Evolutionary conservation across 2,329 filamentous ascomycete genomes (phyloP).

Genomic region (Elsinoe necatrix): DNA sequence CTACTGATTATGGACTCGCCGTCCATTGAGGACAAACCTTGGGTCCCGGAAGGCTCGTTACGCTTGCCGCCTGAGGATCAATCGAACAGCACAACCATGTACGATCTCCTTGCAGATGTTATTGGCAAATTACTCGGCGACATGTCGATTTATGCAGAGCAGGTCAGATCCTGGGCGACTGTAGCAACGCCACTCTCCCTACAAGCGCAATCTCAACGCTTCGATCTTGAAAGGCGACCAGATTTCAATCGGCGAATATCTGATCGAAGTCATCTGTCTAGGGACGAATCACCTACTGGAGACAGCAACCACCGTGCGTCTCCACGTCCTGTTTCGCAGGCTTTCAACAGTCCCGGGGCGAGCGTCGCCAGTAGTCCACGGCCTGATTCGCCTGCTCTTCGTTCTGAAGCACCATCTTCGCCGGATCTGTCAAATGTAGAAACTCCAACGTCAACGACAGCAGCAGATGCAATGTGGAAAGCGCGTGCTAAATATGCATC

Average conservation of each 20-base stretch:
- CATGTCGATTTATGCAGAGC: conserved; percentile 39
- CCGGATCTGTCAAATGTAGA: conserved; percentile 11
- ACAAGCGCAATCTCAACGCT: neutral
- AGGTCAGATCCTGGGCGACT: conserved; percentile 11
- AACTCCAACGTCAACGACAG: conserved; percentile 5
- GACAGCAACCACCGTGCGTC: neutral
- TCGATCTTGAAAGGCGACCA: conserved; percentile 4
- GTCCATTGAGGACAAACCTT: conserved; percentile 46
- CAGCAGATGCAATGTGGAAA: conserved; percentile 8
- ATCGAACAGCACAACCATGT: conserved; percentile 62
- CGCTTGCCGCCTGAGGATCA: conserved; percentile 60
- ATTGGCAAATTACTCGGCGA: conserved; percentile 39
- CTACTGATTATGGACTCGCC: conserved; percentile 72
- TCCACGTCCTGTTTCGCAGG: conserved; percentile 2
- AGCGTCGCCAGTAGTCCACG: conserved; percentile 7
- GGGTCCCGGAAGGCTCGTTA: conserved; percentile 55
- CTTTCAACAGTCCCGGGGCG: conserved; percentile 4
- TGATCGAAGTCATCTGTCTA: conserved; percentile 7
- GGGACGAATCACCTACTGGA: conserved; percentile 4
- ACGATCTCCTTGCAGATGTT: conserved; percentile 39
- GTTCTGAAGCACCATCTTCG: conserved; percentile 12
- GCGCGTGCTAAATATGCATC: conserved; percentile 11
- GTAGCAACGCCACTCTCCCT: conserved; percentile 9
- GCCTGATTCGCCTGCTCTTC: conserved; percentile 8
- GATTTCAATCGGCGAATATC: conserved; percentile 7